Base-by-base conservation (phyloP, 768 basidiomycete species). In the Suillus fuscotomentosus region DNA sequence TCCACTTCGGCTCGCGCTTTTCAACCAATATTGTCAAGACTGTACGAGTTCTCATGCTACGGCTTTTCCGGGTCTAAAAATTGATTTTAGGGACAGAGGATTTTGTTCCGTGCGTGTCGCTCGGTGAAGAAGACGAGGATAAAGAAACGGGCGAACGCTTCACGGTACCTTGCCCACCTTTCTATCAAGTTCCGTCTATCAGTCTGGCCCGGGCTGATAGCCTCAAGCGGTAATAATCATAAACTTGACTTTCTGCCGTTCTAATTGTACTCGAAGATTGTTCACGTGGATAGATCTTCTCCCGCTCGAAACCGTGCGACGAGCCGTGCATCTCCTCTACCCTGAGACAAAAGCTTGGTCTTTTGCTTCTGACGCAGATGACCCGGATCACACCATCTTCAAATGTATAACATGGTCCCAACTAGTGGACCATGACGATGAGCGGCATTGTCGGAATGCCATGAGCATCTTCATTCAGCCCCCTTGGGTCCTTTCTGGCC, bases 271-370 rank as follows among this genome's bases (percentile, higher is more conserved):
- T 17, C 43, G 31, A 60, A 87, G 86, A 38, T 71, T 86, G 47
- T 71, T 75, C 27, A 72, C 76, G 31, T 88, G 86, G 86, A 67
- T 87, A 17, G 78, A 80, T 34, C 78, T 79, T 63, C 78, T 84
- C 55, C 85, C 86, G 5, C 71, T 89, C 27, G 79, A 80, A 69
- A 87, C 83, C 10, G 77, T 79, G 15, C 82, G 84, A 68, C 76
- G 78, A 36, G 64, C 80, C 31, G 66, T 82, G 62, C 76, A 76
- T 55, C 64, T 79, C 31, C 60, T 75, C 27, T 76, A 73, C 51
- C 71, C 70, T 10, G 69, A 73, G 45, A 70, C 74, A 2, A 61
- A 48, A 13, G 61, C 71, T 7, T 82, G 77, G 74, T 71, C 67
- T 9, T 72, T 81, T 20, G 47, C 70, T 36, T 64, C 68, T 5